Conservation (phyloP, 1,284 basidiomycete genomes). For the Ceratobasidium sp. region DNA sequence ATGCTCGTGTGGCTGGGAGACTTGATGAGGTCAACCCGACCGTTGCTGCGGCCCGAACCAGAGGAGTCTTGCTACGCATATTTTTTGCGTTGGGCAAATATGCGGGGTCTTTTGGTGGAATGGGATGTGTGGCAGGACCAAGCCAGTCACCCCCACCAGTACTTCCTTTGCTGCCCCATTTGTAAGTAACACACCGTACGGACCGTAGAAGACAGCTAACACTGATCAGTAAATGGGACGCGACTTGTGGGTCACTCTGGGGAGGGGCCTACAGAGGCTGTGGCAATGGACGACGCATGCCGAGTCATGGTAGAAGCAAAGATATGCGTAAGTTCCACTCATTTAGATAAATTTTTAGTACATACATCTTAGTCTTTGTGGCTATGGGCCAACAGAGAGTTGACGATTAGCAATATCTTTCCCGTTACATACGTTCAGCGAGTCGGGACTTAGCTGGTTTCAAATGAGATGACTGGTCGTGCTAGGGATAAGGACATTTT, state of each 20-base stretch:
- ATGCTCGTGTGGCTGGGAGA: background rate
- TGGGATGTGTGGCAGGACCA: background rate
- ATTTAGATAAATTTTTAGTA: background rate
- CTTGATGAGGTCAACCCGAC: background rate
- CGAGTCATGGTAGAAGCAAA: background rate
- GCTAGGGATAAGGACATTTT: no score
- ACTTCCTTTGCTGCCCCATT: background rate
- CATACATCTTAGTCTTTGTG: background rate
- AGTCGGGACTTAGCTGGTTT: background rate
- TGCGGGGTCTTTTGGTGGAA: background rate
- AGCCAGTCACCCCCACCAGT: background rate
- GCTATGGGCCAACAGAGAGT: background rate
- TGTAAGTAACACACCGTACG: background rate
- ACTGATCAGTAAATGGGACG: background rate
- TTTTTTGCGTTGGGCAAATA: background rate
- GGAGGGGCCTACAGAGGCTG: background rate
- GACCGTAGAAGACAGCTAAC: background rate
- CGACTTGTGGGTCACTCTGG: background rate
- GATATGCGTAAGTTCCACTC: background rate
- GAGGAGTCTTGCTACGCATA: background rate
- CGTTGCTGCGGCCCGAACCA: background rate
- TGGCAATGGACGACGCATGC: background rate
- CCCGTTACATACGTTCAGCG: no score
- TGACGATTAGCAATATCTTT: no score
- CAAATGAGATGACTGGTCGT: no score